Percentiles rank a stretch among this genome's conserved stretches.
phyloP scores from a whole-genome alignment of 306 rosid species.

The Cotoneaster glaucophyllus region DNA sequence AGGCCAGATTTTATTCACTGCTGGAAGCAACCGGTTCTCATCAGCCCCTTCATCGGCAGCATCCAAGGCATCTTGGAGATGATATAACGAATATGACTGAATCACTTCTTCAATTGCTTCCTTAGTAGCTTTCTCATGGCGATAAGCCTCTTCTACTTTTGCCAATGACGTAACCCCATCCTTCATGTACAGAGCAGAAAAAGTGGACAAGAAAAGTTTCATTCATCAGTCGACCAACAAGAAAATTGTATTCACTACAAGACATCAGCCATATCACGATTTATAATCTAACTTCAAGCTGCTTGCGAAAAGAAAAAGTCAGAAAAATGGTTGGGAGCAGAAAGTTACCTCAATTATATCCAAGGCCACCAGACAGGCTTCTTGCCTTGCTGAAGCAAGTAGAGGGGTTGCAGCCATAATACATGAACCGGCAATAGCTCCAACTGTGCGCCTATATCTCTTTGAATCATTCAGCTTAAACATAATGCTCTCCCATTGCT shows the following conservation, averaged over 20 bases:
- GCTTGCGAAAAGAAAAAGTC: neutral
- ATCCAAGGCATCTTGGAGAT: slow-evolving; percentile 56
- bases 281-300: too few species aligned
- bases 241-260: neutral
- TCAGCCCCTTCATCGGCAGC: slow-evolving; percentile 60
- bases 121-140: slow-evolving; percentile 57
- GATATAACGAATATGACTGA: slow-evolving; percentile 42
- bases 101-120: slow-evolving; percentile 65
- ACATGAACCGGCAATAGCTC: slow-evolving; percentile 78
- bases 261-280: neutral
- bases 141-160: slow-evolving; percentile 76
- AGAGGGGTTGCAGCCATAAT: slow-evolving; percentile 70
- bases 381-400: slow-evolving; percentile 62
- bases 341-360: slow-evolving; percentile 77
- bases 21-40: slow-evolving; percentile 91
- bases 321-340: slow-evolving; percentile 14
- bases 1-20: slow-evolving; percentile 95
- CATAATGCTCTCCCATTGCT: slow-evolving; percentile 59
- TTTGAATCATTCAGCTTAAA: slow-evolving; percentile 72
- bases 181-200: slow-evolving; percentile 26
- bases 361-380: slow-evolving; percentile 63
- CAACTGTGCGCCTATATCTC: slow-evolving; percentile 84
- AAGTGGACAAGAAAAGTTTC: neutral
- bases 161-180: slow-evolving; percentile 47
- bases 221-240: neutral